Conservation (phyloP, 2,329 filamentous ascomycete species). For the Hypoxylon sp. region DNA sequence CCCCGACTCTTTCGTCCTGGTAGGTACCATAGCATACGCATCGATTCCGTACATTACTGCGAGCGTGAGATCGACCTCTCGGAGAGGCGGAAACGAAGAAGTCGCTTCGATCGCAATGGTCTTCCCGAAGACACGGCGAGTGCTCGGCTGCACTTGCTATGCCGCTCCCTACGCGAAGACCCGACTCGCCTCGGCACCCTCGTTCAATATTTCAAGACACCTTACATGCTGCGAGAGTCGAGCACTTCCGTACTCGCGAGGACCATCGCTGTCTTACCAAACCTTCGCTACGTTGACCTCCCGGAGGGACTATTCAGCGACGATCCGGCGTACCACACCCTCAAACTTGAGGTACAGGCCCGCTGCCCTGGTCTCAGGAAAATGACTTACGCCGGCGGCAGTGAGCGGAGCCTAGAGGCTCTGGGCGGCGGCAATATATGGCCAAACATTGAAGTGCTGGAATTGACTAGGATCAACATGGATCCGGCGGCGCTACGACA, state of each 20-base stretch:
- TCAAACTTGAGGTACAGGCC: conserved; percentile 87
- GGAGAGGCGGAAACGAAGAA: conserved; percentile 81
- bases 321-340: conserved; percentile 79
- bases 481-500: conserved; percentile 79
- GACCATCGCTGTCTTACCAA: conserved; percentile 86
- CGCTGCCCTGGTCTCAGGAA: conserved; percentile 87
- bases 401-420: conserved; percentile 82
- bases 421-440: conserved; percentile 77
- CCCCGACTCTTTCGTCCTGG: conserved; percentile 35
- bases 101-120: conserved; percentile 81
- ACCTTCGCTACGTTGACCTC: conserved; percentile 89
- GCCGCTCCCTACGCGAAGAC: conserved; percentile 85
- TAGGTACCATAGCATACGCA: conserved; percentile 90
- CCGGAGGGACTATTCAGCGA: conserved; percentile 90
- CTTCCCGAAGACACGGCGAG: conserved; percentile 85
- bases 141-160: conserved; percentile 82
- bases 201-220: conserved; percentile 86
- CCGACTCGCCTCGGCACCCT: conserved; percentile 75
- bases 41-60: conserved; percentile 96
- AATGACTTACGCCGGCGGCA: conserved; percentile 86
- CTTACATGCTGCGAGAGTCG: conserved; percentile 94
- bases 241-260: conserved; percentile 87
- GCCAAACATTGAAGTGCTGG: conserved; percentile 79
- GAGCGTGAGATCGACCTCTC: conserved; percentile 85
- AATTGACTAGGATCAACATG: conserved; percentile 76